Evolutionary conservation across 441 rosid genomes (phyloP), one percentile per base, ranked within the genome.

Genomic region (Sinapis alba): DNA sequence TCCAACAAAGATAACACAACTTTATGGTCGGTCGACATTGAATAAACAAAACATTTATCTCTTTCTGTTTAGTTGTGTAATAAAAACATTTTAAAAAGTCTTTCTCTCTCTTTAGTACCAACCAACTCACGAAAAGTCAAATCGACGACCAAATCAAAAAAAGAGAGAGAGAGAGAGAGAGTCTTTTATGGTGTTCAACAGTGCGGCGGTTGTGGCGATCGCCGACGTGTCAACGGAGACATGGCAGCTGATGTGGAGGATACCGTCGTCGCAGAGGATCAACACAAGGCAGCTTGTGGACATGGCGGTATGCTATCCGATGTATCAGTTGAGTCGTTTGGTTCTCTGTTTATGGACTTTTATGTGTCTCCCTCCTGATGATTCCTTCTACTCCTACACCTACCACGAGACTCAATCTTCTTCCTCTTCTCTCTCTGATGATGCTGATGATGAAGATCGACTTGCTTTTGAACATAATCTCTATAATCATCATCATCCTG

Each of bases 311-410:
- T 86, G 89, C 70, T 72, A 83, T 47, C 94, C 93, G 69, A 77
- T 89, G 60, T 81, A 86, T 36, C 91, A 86, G 69, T 65, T 91
- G 76, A 85, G 94, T 67, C 90, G 87, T 65, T 77, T 89, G 16
- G 86, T 85, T 59, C 83, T 86, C 15, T 84, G 79, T 75, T 64
- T 89, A 65, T 89, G 97, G 91, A 83, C 88, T 77, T 89, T 86
- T 15, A 83, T 91, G 68, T 89, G 93, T 79, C 86, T 86, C 11
- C 90, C 97, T 51, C 84, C 86, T 13, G 81, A 83, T 16, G 89
- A 88, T 73, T 83, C 90, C 30, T 84, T 77, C 84, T 83, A 78
- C 71, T 71, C 81, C 6, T 86, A 81, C 79, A 18, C 68, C 19
- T 82, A 72, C 53, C 53, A 45, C 13, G 76, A 62, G 7, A 11